Evolutionary conservation across 495 filamentous ascomycete genomes (phyloP).

Genomic region (Neurospora pannonica): DNA sequence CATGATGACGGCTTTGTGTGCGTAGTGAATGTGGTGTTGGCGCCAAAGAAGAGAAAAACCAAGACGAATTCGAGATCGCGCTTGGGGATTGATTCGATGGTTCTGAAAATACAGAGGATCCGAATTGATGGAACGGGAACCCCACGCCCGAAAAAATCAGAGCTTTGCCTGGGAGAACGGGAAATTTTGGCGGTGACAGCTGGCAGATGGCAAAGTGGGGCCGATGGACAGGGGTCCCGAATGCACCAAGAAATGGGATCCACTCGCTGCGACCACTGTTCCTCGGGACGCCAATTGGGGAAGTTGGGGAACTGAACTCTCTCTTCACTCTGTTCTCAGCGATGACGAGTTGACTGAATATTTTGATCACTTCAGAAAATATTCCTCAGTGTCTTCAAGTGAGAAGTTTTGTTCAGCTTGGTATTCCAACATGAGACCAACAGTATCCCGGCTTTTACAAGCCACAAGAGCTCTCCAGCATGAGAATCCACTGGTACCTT

Average conservation of each 20-base stretch:
- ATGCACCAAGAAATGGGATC: neutral
- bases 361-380: too few relatives aligned
- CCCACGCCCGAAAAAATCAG: constrained; percentile 22
- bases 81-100: neutral
- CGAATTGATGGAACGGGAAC: constrained; percentile 2
- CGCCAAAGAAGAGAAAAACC: neutral
- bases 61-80: neutral
- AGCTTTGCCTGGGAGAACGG: constrained; percentile 1
- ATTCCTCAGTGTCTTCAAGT: neutral
- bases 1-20: constrained; percentile 17
- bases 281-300: neutral
- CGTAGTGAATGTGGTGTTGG: neutral
- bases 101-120: neutral
- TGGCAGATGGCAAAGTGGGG: constrained; percentile 28
- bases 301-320: neutral
- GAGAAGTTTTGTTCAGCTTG: too few relatives aligned
- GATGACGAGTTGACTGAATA: neutral
- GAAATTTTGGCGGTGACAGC: constrained; percentile 40
- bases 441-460: constrained; percentile 49
- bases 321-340: neutral
- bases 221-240: neutral
- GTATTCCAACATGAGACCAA: constrained; percentile 35
- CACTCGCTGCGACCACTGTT: neutral
- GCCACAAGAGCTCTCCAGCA: constrained; percentile 56
- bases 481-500: constrained; percentile 79